Base-by-base conservation (phyloP, 2,329 filamentous ascomycete genomes). In the Phoma herbarum region DNA sequence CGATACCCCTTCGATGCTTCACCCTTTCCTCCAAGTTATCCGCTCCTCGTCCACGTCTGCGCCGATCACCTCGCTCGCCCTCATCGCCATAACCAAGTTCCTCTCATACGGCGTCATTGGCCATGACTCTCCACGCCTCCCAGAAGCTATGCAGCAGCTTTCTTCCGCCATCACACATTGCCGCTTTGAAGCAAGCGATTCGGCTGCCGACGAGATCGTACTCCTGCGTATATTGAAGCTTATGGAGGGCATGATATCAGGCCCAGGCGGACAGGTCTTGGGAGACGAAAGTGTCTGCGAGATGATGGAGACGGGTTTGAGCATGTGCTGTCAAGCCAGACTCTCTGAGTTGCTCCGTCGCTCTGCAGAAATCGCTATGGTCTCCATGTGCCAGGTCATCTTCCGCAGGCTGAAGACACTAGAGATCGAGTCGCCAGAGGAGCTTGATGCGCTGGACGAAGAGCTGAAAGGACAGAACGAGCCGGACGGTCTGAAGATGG, bases 321-420 rank as follows among this genome's bases (percentile, higher is more conserved):
- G 93, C 73, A 98, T 99, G 82, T 99, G 95, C 81, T 99, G 94
- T 63, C 93, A 98, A 73, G 87, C 91, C 54, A 88, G 94, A 54
- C 88, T 98, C 61, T 97, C 93, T 10, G 93, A 97, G 69, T 88
- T 98, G 4, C 81, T 99, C 53, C 88, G 94, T 63, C 86, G 93
- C 63, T 96, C 93, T 20, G 95, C 95, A 2, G 95, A 99, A 78
- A 95, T 96, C 72, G 90, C 93, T 53, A 97, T 99, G 93, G 92
- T 98, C 44, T 92, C 92, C 66, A 99, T 99, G 95, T 98, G 95
- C 74, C 95, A 99, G 79, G 93, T 97, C 65, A 97, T 99, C 70
- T 99, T 99, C 75, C 91, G 93, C 77, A 89, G 96, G 60, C 81
- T 99, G 51, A 97, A 96, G 76, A 88, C 93, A 64, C 81, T 98